Base-by-base conservation (phyloP, 208 protist species). In the Trypanosoma platydactyli region DNA sequence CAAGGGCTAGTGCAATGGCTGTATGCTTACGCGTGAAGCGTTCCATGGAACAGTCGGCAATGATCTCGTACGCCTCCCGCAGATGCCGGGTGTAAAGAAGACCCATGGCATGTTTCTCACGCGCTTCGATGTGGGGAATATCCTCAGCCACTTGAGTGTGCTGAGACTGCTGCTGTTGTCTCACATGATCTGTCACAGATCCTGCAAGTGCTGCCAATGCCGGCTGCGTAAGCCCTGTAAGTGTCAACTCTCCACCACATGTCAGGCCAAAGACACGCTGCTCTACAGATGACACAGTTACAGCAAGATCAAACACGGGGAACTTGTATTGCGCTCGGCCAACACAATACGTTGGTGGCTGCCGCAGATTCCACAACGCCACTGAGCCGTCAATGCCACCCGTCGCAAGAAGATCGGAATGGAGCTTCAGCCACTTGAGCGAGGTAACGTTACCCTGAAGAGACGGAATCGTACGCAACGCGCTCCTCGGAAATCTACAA, bases 361-460 rank as follows among this genome's bases (percentile, higher is more conserved):
- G 71, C 30, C 86, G 86, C 18, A 95, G 69, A 48, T 89, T 91
- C 86, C 89, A 95, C 25, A 91, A n/a, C 41, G 81, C 73, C 12
- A 92, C 82, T 9, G 86, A 82, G 20, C 89, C 86, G 70, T 95
- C 89, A 49, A 77, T 83, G 64, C 89, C 89, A 24, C 78, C 83
- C 0, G 89, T 91, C 25, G 79, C 76, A 42, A 95, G 71, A 57
- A 92, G 52, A 68, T 95, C 89, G 0, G 83, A 75, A 41, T 92
- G 76, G 33, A 92, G 76, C 38, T 72, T 69, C 54, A 86, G 64
- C 81, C 82, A 95, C 62, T 72, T 73, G 72, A 95, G 50, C 9
- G 75, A 71, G 27, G 81, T 64, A 6, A 89, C 76, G 51, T 91
- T 84, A 27, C 89, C 89, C 49, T 95, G 89, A 49, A 89, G 71